phyloP scores from a whole-genome alignment of 805 yeast genomes.

The Clavispora fructus region DNA sequence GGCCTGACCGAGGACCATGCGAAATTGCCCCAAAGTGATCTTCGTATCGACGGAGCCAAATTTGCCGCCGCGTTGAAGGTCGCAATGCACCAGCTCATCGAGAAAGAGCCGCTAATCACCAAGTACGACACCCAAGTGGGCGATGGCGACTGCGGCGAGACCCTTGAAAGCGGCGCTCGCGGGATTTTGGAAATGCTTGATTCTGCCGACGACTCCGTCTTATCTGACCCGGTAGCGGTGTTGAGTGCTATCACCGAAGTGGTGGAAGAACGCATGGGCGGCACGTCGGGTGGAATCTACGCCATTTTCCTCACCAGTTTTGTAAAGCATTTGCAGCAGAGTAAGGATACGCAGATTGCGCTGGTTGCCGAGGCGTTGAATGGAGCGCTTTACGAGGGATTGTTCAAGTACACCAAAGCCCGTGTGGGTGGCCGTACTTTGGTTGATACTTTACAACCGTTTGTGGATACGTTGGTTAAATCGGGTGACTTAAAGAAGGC shows the following conservation, averaged over 20 bases:
- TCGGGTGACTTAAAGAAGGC: constrained; percentile 56
- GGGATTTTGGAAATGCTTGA: constrained; percentile 57
- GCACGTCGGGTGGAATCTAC: constrained; percentile 92
- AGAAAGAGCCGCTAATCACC: constrained; percentile 73
- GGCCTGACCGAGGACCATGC: constrained; percentile 24
- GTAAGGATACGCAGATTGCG: constrained; percentile 28
- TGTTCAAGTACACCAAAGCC: constrained; percentile 84
- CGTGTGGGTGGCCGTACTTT: constrained; percentile 84
- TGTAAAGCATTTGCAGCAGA: constrained; percentile 41
- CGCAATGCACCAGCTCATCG: constrained; percentile 25
- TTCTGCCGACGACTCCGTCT: constrained; percentile 22
- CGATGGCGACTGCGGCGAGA: constrained; percentile 97
- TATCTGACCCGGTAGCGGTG: constrained; percentile 51
- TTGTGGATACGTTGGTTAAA: constrained; percentile 54
- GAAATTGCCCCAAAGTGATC: constrained; percentile 19
- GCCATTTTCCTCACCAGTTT: constrained; percentile 80
- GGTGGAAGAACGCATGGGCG: constrained; percentile 93
- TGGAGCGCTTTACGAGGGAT: constrained; percentile 58
- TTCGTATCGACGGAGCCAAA: constrained; percentile 32
- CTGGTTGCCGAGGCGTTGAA: constrained; percentile 46
- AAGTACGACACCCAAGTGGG: constrained; percentile 85
- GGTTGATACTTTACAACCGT: constrained; percentile 86
- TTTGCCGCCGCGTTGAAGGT: constrained; percentile 50
- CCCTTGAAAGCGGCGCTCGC: constrained; percentile 76
- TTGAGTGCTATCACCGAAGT: constrained; percentile 71